These are phyloP conservation scores for Solanum etuberosum DNA, from an alignment of 257 asterid species.

Conservation along the genomic window DNA sequence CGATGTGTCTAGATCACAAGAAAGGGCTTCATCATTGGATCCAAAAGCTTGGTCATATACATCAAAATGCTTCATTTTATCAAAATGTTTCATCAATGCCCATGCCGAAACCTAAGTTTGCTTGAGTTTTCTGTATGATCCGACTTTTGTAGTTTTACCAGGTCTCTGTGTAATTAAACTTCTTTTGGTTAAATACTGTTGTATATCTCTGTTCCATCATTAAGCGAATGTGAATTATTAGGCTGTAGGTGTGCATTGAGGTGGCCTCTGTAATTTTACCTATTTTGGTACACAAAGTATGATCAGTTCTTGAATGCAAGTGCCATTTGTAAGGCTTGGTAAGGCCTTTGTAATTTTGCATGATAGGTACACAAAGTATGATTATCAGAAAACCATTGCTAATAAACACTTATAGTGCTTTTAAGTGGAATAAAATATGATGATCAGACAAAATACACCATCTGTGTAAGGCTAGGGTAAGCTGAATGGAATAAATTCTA, in stretches of 20 bases:
- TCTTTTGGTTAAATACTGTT: not conserved
- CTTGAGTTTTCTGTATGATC: slow-evolving; percentile 25
- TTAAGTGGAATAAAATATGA: not conserved
- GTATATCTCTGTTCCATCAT: not conserved
- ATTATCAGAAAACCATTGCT: not conserved
- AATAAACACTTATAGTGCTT: not conserved
- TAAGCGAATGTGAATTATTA: slow-evolving; percentile 11
- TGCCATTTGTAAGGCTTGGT: not conserved
- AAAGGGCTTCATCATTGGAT: slow-evolving; percentile 65
- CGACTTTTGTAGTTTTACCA: slow-evolving; percentile 19
- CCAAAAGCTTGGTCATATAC: slow-evolving; percentile 42
- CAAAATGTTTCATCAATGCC: slow-evolving; percentile 9
- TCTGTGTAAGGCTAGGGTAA: not conserved
- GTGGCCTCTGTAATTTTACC: not conserved
- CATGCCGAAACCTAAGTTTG: slow-evolving; percentile 42
- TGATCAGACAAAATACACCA: not conserved
- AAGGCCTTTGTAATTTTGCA: not conserved
- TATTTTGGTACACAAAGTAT: not conserved
- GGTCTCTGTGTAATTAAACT: slow-evolving; percentile 29
- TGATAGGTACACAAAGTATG: not conserved
- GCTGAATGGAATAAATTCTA: not conserved
- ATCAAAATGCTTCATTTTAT: slow-evolving; percentile 5
- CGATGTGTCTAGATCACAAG: slow-evolving; percentile 38
- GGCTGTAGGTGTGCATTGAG: slow-evolving; percentile 11
- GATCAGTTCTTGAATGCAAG: slow-evolving; percentile 12